Percentiles rank a stretch among this genome's conserved stretches.
These are phyloP conservation scores for Symbiodinium pilosum DNA, from an alignment of 73 alveolate species.

Conservation along the genomic window DNA sequence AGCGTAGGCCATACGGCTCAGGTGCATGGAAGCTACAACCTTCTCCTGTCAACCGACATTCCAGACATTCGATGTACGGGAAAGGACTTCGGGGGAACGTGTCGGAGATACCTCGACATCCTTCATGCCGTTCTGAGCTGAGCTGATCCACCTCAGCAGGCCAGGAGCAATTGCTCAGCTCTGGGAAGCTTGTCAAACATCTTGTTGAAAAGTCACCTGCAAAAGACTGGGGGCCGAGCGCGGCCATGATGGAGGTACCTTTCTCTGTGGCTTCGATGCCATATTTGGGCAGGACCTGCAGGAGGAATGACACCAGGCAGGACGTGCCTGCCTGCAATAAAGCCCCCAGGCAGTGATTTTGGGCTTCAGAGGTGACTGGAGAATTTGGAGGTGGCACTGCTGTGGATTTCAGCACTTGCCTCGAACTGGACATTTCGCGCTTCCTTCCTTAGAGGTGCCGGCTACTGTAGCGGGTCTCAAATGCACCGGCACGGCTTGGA, in stretches of 20 bases:
- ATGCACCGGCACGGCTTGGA: neutral
- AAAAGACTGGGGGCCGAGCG: slow-evolving; percentile 4
- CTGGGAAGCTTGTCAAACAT: neutral
- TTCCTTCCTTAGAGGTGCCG: slow-evolving; percentile 1
- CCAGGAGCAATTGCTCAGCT: too few relatives aligned
- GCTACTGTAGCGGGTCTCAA: neutral
- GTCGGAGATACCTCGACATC: slow-evolving; percentile 26
- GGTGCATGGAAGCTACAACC: slow-evolving; percentile 73
- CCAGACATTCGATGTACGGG: too few relatives aligned
- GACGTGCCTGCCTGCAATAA: too few relatives aligned
- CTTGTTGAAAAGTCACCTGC: too few relatives aligned
- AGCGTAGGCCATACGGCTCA: slow-evolving; percentile 49
- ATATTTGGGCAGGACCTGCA: slow-evolving; percentile 81
- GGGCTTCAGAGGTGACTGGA: too few relatives aligned
- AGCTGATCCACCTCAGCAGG: slow-evolving; percentile 75
- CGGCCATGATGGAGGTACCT: slow-evolving; percentile 89
- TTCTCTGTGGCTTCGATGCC: slow-evolving; percentile 92
- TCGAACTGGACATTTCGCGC: slow-evolving; percentile 55
- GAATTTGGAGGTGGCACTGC: too few relatives aligned
- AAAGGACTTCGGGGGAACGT: neutral
- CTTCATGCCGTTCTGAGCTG: slow-evolving; percentile 78
- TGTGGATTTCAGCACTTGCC: too few relatives aligned
- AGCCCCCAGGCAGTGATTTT: too few relatives aligned
- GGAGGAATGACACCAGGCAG: too few relatives aligned
- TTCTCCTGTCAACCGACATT: slow-evolving; percentile 36